Percentiles rank a stretch among this genome's conserved stretches.
phyloP scores from a whole-genome alignment of 2,329 filamentous ascomycete genomes.

The Colletotrichum limetticola region DNA sequence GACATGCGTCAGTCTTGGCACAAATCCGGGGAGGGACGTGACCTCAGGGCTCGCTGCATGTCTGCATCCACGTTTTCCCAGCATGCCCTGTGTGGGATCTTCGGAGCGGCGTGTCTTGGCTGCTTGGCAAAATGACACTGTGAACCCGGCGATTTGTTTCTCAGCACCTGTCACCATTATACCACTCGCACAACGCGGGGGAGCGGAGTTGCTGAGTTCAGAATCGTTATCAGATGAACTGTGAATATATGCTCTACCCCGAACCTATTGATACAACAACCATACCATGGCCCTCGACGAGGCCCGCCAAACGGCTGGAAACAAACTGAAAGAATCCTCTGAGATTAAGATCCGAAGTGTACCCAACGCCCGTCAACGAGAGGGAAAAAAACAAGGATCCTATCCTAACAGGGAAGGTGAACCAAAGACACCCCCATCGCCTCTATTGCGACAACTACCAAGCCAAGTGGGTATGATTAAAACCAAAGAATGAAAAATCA shows the following conservation, averaged over 20 bases:
- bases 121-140: neutral
- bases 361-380: slow-evolving; percentile 22
- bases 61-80: neutral
- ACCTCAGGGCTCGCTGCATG: neutral
- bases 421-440: slow-evolving; percentile 1
- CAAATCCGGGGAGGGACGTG: neutral
- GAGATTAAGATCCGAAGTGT: slow-evolving; percentile 1
- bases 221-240: slow-evolving; percentile 26
- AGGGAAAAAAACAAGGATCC: neutral
- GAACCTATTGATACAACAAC: slow-evolving; percentile 30
- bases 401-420: neutral
- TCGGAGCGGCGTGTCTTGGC: neutral
- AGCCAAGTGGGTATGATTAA: slow-evolving; percentile 27
- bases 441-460: slow-evolving; percentile 6
- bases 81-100: neutral
- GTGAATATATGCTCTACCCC: slow-evolving; percentile 15
- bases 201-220: neutral
- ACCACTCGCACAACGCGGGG: neutral
- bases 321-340: slow-evolving; percentile 4
- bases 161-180: neutral
- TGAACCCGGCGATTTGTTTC: neutral
- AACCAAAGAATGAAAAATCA: slow-evolving; percentile 40
- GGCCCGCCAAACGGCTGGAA: slow-evolving; percentile 21
- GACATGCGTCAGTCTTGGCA: neutral
- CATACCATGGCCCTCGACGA: slow-evolving; percentile 10